phyloP scores from a whole-genome alignment of 2,329 filamentous ascomycete species.

The Stemphylium vesicarium region DNA sequence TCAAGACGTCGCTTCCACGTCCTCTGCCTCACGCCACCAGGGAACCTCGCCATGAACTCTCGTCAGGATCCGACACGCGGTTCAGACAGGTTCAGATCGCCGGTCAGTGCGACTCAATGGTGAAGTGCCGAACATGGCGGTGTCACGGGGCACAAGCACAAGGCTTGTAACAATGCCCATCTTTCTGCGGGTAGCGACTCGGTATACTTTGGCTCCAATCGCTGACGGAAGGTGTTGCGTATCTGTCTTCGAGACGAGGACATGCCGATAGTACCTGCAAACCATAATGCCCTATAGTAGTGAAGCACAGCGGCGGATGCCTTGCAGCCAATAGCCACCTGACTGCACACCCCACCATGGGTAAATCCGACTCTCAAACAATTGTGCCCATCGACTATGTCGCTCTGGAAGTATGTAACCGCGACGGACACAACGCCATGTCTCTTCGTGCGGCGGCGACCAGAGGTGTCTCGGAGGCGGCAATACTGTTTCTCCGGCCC shows the following conservation, averaged over 20 bases:
- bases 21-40: constrained; percentile 1
- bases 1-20: constrained; percentile 1
- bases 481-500: constrained; percentile 4
- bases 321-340: not conserved
- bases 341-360: not conserved
- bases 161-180: not conserved
- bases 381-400: too few species aligned
- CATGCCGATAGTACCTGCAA: not conserved
- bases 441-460: not conserved
- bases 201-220: not conserved
- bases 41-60: constrained; percentile 2
- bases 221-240: constrained; percentile 9
- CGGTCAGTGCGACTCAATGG: not conserved
- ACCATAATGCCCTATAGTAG: constrained; percentile 2
- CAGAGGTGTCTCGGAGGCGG: not conserved
- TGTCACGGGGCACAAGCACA: constrained; percentile 1
- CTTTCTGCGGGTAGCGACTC: constrained; percentile 1
- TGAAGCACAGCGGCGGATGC: not conserved
- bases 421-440: constrained; percentile 2
- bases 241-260: not conserved
- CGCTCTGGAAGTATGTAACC: too few species aligned
- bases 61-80: not conserved
- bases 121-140: not conserved
- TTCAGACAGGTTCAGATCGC: not conserved
- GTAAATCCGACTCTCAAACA: not conserved